Base-by-base conservation (phyloP, 2,329 filamentous ascomycete species). In the Ophiostoma populinum region DNA sequence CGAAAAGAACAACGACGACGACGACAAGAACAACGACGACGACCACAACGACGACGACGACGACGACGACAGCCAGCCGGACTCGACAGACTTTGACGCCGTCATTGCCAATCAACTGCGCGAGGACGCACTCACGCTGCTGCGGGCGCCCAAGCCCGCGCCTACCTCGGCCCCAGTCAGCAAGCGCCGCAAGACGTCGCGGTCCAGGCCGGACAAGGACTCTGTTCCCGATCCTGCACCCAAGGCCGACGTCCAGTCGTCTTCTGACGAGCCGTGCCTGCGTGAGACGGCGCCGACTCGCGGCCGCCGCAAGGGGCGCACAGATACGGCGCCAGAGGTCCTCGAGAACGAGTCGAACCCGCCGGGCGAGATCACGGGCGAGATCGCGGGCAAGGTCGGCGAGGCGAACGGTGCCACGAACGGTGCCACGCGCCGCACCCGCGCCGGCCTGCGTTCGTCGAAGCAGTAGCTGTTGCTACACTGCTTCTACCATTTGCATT, bases 231-330 rank as follows among this genome's bases (percentile, higher is more conserved):
- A n/a, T 18, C 21, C 12, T 15, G 10, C 20, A 5, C 15, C 15
- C 27, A 54, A 54, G 2, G 68, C 64, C 39, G 77, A 80, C 24
- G 85, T 94, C 49, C 78, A 63, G n/a, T 92, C 82, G 0, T 94
- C 94, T 58, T 95, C 85, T 51, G 55, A 66, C 13, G 85, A 90
- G 55, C 73, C 68, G 17, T 75, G 92, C 49, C 67, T 87, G 41
- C 76, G 87, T 18, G 80, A 85, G 16, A 71, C 75, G 6, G 83
- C 86, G 8, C 55, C 93, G n/a, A 77, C 72, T 41, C 74, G 72
- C 45, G 64, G 71, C 32, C 67, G 83, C 22, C 72, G 80, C 35
- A 70, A 74, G 33, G 71, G 73, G 28, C 67, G 82, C 33, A 80
- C 68, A 34, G 64, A 75, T 12, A 62, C 78, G 32, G 87, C 86